Conservation (phyloP, 371 early-diverging fungal species). For the Rhizopus microsporus region DNA sequence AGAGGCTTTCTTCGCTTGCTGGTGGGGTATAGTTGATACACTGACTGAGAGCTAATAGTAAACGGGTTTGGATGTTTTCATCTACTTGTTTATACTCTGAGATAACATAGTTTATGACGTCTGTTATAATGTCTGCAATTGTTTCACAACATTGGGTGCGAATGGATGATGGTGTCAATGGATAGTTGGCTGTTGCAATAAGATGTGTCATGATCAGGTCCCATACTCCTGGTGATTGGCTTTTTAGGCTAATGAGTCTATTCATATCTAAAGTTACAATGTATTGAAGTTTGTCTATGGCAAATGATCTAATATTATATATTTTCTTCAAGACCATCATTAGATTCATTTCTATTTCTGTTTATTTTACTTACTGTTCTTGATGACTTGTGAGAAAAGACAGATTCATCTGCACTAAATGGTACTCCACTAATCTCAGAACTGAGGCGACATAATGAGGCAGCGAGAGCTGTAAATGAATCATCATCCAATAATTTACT, state of each 20-base stretch:
- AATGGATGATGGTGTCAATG: conserved; percentile 57
- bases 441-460: conserved; percentile 71
- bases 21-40: conserved; percentile 41
- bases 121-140: conserved; percentile 75
- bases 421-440: conserved; percentile 60
- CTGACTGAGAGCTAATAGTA: conserved; percentile 45
- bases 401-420: conserved; percentile 36
- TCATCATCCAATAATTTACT: conserved; percentile 62
- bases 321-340: conserved; percentile 42
- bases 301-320: conserved; percentile 79
- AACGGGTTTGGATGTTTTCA: conserved; percentile 57
- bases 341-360: neutral
- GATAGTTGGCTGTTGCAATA: conserved; percentile 76
- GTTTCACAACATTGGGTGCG: conserved; percentile 84
- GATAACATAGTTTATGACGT: conserved; percentile 68
- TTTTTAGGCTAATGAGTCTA: conserved; percentile 60
- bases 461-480: conserved; percentile 69
- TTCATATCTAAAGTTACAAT: conserved; percentile 71
- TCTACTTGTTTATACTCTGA: conserved; percentile 55
- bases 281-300: conserved; percentile 79
- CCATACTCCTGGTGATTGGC: conserved; percentile 57
- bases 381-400: conserved; percentile 31
- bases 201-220: conserved; percentile 74
- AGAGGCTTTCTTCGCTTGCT: conserved; percentile 15
- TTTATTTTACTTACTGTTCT: conserved; percentile 31